These are phyloP conservation scores for Coccomyxa sp. DNA, from an alignment of 139 green algal genomes.

Conservation along the genomic window DNA sequence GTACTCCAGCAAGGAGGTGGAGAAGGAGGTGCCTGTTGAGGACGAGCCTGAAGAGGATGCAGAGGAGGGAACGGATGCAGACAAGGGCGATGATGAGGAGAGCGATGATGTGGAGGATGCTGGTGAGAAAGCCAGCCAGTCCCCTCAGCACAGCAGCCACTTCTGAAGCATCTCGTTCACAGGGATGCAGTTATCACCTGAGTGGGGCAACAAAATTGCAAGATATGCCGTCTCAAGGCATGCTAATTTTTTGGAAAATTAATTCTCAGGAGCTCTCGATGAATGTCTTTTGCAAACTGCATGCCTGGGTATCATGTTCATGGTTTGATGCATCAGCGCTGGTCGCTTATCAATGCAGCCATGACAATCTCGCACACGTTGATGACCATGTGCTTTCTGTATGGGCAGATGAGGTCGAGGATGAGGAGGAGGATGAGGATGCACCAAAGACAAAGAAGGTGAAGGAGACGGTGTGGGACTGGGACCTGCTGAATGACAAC, in stretches of 20 bases:
- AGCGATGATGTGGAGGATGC: conserved; percentile 46
- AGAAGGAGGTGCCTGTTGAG: conserved; percentile 43
- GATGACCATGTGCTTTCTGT: no score
- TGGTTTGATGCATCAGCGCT: not conserved
- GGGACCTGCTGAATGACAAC: conserved; percentile 93
- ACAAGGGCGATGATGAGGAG: conserved; percentile 12
- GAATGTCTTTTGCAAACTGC: not conserved
- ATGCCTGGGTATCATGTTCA: not conserved
- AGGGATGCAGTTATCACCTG: no score
- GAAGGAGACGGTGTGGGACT: conserved; percentile 83
- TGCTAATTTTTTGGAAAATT: not conserved
- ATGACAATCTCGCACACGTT: no score
- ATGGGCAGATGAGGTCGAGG: conserved; percentile 4
- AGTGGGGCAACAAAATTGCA: not conserved
- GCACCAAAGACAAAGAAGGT: conserved; percentile 58
- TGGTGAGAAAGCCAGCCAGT: conserved; percentile 12
- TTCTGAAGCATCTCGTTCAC: no score
- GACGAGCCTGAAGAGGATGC: conserved; percentile 53
- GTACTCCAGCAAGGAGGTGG: conserved; percentile 46
- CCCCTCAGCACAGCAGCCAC: no score
- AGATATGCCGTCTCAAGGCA: not conserved
- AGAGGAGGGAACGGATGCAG: conserved; percentile 28
- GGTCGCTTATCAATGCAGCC: no score
- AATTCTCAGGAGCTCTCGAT: not conserved
- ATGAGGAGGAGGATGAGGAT: conserved; percentile 32